Evolutionary conservation across 768 basidiomycete genomes (phyloP).

Genomic region (Leccinellum albellum): DNA sequence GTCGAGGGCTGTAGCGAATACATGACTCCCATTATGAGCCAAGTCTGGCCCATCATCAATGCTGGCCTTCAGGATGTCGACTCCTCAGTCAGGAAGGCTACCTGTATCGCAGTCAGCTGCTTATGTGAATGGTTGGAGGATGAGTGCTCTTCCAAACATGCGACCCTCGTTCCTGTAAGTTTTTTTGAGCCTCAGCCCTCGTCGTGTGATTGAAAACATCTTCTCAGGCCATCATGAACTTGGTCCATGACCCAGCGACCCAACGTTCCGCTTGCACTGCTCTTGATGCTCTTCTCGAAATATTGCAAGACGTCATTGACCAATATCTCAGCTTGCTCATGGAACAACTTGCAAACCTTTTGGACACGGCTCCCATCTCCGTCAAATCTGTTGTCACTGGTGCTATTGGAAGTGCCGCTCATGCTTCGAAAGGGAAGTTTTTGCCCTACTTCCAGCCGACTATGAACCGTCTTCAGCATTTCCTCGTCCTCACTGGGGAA

Average conservation of each 20-base stretch:
- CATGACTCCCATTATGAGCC: slow-evolving; percentile 88
- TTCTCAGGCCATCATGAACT: slow-evolving; percentile 77
- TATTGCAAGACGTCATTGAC: slow-evolving; percentile 84
- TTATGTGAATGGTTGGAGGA: slow-evolving; percentile 97
- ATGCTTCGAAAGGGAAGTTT: slow-evolving; percentile 90
- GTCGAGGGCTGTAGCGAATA: slow-evolving; percentile 98
- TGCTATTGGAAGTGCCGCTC: slow-evolving; percentile 96
- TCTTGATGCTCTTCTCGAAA: slow-evolving; percentile 93
- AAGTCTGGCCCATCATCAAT: slow-evolving; percentile 94
- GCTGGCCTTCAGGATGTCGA: slow-evolving; percentile 82
- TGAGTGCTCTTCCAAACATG: slow-evolving; percentile 81
- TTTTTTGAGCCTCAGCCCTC: background rate
- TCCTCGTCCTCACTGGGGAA: slow-evolving; percentile 79
- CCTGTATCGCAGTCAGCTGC: slow-evolving; percentile 94
- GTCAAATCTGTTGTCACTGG: slow-evolving; percentile 96
- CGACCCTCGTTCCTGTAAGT: slow-evolving; percentile 78
- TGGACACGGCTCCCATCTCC: slow-evolving; percentile 79
- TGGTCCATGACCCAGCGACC: slow-evolving; percentile 82
- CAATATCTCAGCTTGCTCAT: slow-evolving; percentile 92
- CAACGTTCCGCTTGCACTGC: slow-evolving; percentile 95
- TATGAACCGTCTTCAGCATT: slow-evolving; percentile 84
- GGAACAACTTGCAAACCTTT: slow-evolving; percentile 84
- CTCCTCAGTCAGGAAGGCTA: slow-evolving; percentile 85
- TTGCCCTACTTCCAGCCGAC: slow-evolving; percentile 91
- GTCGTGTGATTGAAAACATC: background rate